phyloP scores from a whole-genome alignment of 1,284 basidiomycete genomes.

The Cerrena zonata region DNA sequence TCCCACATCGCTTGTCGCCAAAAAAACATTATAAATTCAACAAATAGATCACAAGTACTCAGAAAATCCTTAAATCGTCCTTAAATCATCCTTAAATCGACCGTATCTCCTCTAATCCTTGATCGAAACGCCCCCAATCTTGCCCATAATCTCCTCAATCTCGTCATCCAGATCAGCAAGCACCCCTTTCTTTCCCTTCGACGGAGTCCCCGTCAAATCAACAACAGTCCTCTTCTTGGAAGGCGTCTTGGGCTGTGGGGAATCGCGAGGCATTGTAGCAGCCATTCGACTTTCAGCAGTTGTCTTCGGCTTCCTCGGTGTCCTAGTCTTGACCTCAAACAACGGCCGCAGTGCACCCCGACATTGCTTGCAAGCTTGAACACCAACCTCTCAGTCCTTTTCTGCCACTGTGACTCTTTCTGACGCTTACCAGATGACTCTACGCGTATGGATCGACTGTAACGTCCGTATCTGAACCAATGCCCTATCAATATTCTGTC shows the following conservation, averaged over 20 bases:
- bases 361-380: background rate
- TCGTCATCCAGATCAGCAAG: background rate
- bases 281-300: background rate
- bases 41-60: no score
- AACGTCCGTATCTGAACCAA: slow-evolving; percentile 61
- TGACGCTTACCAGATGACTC: slow-evolving; percentile 52
- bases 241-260: background rate
- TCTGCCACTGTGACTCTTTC: no score
- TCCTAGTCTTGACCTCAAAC: slow-evolving; percentile 30
- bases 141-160: background rate
- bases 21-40: no score
- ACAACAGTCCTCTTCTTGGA: background rate
- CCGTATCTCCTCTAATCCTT: background rate
- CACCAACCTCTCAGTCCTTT: no score
- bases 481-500: no score
- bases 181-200: background rate
- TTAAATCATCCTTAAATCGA: background rate
- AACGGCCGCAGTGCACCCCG: slow-evolving; percentile 29
- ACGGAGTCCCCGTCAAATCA: background rate
- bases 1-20: no score
- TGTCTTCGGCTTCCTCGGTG: background rate
- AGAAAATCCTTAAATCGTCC: no score
- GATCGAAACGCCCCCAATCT: background rate
- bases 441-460: slow-evolving; percentile 69
- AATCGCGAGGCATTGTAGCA: background rate